Conservation (phyloP, 495 filamentous ascomycete species). For the Penicillium maclennaniae region DNA sequence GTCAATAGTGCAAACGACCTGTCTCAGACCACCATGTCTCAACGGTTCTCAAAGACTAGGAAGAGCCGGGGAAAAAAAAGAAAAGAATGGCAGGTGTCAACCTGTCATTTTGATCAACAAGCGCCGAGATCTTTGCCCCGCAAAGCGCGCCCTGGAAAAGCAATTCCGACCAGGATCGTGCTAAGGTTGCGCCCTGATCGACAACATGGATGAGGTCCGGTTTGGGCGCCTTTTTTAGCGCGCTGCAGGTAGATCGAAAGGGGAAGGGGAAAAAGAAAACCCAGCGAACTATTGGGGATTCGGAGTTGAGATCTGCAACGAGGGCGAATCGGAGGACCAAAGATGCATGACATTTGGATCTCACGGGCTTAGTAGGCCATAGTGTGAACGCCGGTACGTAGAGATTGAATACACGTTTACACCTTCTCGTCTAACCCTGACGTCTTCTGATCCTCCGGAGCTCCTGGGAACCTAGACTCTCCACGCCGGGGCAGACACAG, state of each 20-base stretch:
- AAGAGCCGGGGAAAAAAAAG: constrained; percentile 1
- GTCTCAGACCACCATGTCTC: constrained; percentile 10
- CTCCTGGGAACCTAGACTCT: not conserved
- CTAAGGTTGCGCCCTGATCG: constrained; percentile 20
- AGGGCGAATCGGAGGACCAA: constrained; percentile 3
- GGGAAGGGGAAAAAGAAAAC: constrained; percentile 21
- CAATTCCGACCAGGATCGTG: constrained; percentile 8
- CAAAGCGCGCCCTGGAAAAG: constrained; percentile 16
- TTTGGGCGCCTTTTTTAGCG: constrained; percentile 18
- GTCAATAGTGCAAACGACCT: not conserved
- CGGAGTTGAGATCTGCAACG: constrained; percentile 11
- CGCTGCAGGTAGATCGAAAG: constrained; percentile 25
- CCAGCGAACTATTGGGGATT: constrained; percentile 7
- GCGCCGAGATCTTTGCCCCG: constrained; percentile 3
- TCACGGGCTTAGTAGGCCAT: too few relatives aligned
- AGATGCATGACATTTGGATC: constrained; percentile 16
- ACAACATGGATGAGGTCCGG: constrained; percentile 12
- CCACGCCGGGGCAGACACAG: too few relatives aligned
- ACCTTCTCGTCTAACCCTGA: too few relatives aligned
- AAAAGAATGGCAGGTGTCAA: constrained; percentile 20
- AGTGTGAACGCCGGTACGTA: not conserved
- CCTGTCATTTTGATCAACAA: constrained; percentile 25
- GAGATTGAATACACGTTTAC: too few relatives aligned
- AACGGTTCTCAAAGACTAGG: constrained; percentile 5
- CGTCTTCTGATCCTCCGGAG: too few relatives aligned